These are phyloP conservation scores for Nematodospora valgi DNA, from an alignment of 805 yeast genomes.

Conservation along the genomic window DNA sequence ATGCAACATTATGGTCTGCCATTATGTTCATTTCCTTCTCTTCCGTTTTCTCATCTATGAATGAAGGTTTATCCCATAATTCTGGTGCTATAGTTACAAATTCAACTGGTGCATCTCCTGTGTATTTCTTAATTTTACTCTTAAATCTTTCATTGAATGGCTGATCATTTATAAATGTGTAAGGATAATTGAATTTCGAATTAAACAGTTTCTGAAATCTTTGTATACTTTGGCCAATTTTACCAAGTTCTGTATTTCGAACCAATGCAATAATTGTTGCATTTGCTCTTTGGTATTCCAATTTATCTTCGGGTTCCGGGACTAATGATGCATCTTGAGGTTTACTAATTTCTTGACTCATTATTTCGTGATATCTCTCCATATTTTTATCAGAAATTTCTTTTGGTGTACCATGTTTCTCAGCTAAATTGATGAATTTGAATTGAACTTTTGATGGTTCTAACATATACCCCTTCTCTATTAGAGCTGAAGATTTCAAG, in stretches of 20 bases:
- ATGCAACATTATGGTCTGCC: constrained; percentile 47
- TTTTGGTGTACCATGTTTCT: constrained; percentile 25
- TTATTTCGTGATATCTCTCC: constrained; percentile 31
- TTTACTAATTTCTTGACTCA: constrained; percentile 38
- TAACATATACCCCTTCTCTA: constrained; percentile 15
- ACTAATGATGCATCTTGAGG: constrained; percentile 37
- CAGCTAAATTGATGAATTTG: constrained; percentile 25
- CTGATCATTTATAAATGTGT: constrained; percentile 72
- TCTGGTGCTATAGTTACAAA: constrained; percentile 40
- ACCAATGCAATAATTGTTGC: constrained; percentile 76
- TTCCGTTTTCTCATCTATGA: constrained; percentile 47
- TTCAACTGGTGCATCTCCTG: constrained; percentile 21
- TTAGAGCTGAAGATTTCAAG: no score
- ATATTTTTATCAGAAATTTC: constrained; percentile 37
- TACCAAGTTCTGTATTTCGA: constrained; percentile 57
- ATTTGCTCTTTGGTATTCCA: constrained; percentile 47
- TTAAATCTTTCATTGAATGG: constrained; percentile 61
- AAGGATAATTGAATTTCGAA: constrained; percentile 70
- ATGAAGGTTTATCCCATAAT: constrained; percentile 58
- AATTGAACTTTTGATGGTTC: constrained; percentile 30
- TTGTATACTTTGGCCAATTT: constrained; percentile 49
- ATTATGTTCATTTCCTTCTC: constrained; percentile 38
- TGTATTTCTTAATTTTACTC: constrained; percentile 14
- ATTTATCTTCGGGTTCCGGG: constrained; percentile 17
- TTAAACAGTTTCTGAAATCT: constrained; percentile 67